phyloP scores from a whole-genome alignment of 208 protist species.

The Acanthamoeba polyphaga region DNA sequence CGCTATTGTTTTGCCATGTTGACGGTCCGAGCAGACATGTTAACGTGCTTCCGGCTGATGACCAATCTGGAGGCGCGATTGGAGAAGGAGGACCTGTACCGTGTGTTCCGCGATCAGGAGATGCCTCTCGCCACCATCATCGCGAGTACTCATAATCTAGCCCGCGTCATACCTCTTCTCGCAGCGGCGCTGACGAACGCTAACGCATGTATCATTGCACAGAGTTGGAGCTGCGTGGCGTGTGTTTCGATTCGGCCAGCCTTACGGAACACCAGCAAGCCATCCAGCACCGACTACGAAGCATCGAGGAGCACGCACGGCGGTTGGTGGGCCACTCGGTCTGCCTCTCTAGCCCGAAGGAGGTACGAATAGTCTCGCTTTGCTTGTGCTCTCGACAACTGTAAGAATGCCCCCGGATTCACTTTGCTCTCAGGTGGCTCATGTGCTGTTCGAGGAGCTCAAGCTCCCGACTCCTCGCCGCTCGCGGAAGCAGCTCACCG shows the following conservation, averaged over 20 bases:
- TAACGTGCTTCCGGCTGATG: slow-evolving; percentile 61
- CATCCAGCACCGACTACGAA: background rate
- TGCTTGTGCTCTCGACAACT: background rate
- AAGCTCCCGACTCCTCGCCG: slow-evolving; percentile 48
- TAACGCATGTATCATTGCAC: background rate
- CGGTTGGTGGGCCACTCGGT: slow-evolving; percentile 11
- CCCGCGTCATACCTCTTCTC: background rate
- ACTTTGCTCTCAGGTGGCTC: slow-evolving; percentile 30
- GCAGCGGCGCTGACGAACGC: background rate
- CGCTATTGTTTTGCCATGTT: background rate
- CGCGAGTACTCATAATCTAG: background rate
- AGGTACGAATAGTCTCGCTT: background rate
- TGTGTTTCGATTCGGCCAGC: slow-evolving; percentile 23
- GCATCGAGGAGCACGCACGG: slow-evolving; percentile 9
- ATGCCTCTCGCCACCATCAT: slow-evolving; percentile 41
- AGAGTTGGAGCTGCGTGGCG: slow-evolving; percentile 55
- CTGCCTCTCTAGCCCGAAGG: slow-evolving; percentile 55
- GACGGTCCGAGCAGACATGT: slow-evolving; percentile 8
- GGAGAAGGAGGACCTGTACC: slow-evolving; percentile 52
- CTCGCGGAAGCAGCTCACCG: slow-evolving; percentile 41
- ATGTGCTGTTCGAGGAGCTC: slow-evolving; percentile 70
- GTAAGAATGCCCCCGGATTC: background rate
- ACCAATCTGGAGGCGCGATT: slow-evolving; percentile 41
- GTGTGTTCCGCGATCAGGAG: slow-evolving; percentile 39
- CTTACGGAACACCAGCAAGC: slow-evolving; percentile 2